Evolutionary conservation across 148 eudicot genomes (phyloP).

Genomic region (Rhododendron kiyosumense): DNA sequence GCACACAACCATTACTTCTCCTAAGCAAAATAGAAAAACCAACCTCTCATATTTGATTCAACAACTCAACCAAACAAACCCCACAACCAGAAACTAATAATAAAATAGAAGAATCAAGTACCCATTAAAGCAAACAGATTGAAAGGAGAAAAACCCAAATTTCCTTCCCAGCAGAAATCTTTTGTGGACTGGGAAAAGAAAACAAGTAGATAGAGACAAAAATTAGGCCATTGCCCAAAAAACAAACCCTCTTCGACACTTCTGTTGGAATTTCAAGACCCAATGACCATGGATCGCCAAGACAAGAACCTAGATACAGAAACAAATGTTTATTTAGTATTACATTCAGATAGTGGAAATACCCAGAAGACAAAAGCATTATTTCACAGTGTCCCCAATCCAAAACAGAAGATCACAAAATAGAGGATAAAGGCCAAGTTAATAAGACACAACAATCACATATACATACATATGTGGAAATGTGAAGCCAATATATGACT

Average conservation of each 20-base stretch:
- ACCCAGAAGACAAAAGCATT: conserved; percentile 36
- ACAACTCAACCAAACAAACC: conserved; percentile 20
- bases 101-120: background rate
- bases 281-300: conserved; percentile 25
- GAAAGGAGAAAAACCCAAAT: conserved; percentile 1
- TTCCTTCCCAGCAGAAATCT: background rate
- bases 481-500: conserved; percentile 33
- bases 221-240: conserved; percentile 21
- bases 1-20: conserved; percentile 15
- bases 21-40: conserved; percentile 17
- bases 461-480: conserved; percentile 20
- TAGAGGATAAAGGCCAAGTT: conserved; percentile 30
- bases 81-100: background rate
- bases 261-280: conserved; percentile 35
- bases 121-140: background rate
- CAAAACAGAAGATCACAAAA: conserved; percentile 30
- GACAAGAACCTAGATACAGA: conserved; percentile 5
- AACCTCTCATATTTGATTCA: conserved; percentile 14
- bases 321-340: background rate
- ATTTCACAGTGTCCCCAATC: conserved; percentile 28
- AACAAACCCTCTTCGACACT: conserved; percentile 34
- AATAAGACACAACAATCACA: conserved; percentile 25
- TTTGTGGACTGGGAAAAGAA: background rate
- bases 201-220: conserved; percentile 34
- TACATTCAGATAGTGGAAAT: conserved; percentile 23